Evolutionary conservation across 257 asterid genomes (phyloP).

Genomic region (Henckelia pumila): DNA sequence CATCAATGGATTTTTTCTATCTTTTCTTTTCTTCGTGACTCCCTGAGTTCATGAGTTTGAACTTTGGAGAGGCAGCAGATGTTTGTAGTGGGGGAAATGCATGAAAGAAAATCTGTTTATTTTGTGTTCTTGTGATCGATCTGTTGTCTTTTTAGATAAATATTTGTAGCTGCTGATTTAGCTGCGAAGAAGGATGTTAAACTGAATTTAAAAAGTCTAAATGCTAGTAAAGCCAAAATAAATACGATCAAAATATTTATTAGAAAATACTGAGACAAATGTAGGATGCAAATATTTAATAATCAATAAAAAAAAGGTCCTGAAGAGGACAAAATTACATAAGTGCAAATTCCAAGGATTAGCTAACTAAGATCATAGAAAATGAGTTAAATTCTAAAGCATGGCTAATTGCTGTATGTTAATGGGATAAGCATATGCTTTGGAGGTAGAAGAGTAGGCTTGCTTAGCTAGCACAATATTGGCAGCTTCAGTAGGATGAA

Average conservation of each 20-base stretch:
- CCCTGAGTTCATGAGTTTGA: neutral
- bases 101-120: neutral
- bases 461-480: conserved; percentile 73
- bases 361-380: neutral
- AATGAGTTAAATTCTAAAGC: conserved; percentile 32
- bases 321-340: neutral
- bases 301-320: neutral
- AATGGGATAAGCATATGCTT: conserved; percentile 63
- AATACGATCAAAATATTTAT: neutral
- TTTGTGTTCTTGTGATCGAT: neutral
- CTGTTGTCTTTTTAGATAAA: neutral
- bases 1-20: neutral
- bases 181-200: no score
- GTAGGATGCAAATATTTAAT: neutral
- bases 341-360: no score
- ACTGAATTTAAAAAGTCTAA: neutral
- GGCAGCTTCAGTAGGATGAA: conserved; percentile 86
- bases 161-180: neutral
- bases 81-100: neutral
- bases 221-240: neutral
- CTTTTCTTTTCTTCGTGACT: neutral
- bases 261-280: neutral
- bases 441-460: conserved; percentile 57
- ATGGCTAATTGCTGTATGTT: conserved; percentile 68
- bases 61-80: neutral